Base-by-base conservation (phyloP, 2,329 filamentous ascomycete genomes). In the Trichoderma endophyticum region DNA sequence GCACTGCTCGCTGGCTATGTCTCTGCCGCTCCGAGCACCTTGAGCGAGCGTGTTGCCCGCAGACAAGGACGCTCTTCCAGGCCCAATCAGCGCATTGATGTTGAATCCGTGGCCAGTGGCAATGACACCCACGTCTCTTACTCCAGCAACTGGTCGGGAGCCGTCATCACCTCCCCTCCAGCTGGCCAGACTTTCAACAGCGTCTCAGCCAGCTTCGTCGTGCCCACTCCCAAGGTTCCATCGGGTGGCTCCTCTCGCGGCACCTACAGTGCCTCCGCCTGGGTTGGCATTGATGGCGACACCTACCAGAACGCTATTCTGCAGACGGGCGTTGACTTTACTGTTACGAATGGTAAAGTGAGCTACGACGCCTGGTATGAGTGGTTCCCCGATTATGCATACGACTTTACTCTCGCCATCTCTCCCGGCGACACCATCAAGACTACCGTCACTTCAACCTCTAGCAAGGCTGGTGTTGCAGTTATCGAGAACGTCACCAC, bases 281-380 rank as follows among this genome's bases (percentile, higher is more conserved):
- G 82, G 83, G 82, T 84, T 12, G 83, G 82, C 24, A 84, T 84
- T 68, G 83, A 84, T 61, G 83, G 83, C 56, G 80, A 83, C 73
- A 80, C 80, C 2, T 83, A 80, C 74, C 73, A 71, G n/a, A 73
- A 71, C 12, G 80, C 80, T n/a, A 81, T 83, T 43, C 77, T 83
- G 3, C 82, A 83, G 74, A 80, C 81, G 5, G 82, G 82, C 43
- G 75, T 83, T 70, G 82, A 71, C 36, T 57, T 71, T 26, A 65
- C 60, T 5, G 59, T 71, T n/a, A 11, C 21, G 8, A 64, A 64
- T 15, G 69, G 69, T 11, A 36, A 30, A 28, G 61, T 71, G 14
- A 57, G 32, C 12, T 64, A 64, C n/a, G 69, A 71, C 6, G 60
- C 69, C 14, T 71, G 69, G 69, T 71, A 64, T 26, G 69, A 71